Conservation (phyloP, 345 rosid species). For the Anastatica hierochuntica region DNA sequence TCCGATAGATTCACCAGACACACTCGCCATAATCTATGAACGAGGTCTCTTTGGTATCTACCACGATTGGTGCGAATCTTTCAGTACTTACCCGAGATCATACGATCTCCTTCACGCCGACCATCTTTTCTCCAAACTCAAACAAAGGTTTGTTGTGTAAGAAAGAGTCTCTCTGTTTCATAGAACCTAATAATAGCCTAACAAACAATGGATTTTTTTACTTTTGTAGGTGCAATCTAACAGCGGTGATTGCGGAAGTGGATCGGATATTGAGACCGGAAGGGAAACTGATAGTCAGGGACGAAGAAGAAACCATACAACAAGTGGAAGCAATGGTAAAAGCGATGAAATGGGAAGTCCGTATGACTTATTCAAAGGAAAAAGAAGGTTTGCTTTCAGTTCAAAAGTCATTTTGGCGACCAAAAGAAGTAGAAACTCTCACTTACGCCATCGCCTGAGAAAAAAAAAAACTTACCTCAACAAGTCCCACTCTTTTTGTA, state of each 20-base stretch:
- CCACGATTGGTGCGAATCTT: slow-evolving; percentile 97
- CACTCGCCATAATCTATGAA: slow-evolving; percentile 80
- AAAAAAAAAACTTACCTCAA: not conserved
- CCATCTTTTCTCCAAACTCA: slow-evolving; percentile 81
- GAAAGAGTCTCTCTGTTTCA: slow-evolving; percentile 1
- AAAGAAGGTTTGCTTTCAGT: slow-evolving; percentile 79
- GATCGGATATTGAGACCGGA: slow-evolving; percentile 83
- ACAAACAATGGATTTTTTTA: not conserved
- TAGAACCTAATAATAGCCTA: not conserved
- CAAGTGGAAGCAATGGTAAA: slow-evolving; percentile 49
- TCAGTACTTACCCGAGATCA: slow-evolving; percentile 92
- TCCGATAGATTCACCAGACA: slow-evolving; percentile 76
- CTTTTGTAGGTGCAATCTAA: slow-evolving; percentile 51
- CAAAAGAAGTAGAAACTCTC: slow-evolving; percentile 48
- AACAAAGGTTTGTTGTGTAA: slow-evolving; percentile 44
- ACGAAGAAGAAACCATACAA: slow-evolving; percentile 46
- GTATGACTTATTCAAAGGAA: slow-evolving; percentile 63
- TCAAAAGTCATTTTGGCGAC: slow-evolving; percentile 82
- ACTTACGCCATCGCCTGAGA: slow-evolving; percentile 49
- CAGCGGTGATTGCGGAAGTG: slow-evolving; percentile 69
- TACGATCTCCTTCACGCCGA: slow-evolving; percentile 96
- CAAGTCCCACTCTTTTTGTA: too few species aligned
- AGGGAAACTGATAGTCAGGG: slow-evolving; percentile 77
- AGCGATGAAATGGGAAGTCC: slow-evolving; percentile 77
- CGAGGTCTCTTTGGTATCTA: slow-evolving; percentile 90